Evolutionary conservation across 2,329 filamentous ascomycete species (phyloP).

Genomic region (Exophiala sideris): DNA sequence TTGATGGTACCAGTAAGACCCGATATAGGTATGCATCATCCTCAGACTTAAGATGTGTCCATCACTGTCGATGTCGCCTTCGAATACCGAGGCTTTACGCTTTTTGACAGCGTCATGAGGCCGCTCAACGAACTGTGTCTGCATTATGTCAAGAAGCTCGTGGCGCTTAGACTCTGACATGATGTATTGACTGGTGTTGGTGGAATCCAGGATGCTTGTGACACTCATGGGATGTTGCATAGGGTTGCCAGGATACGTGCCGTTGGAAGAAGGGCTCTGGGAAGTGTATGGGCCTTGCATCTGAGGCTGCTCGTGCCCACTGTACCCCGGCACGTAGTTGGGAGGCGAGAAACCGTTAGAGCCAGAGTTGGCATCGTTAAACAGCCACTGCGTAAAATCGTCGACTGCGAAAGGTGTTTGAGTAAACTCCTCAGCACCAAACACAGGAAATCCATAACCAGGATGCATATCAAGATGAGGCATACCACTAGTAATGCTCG

Average conservation of each 20-base stretch:
- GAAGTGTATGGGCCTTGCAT: conserved; percentile 51
- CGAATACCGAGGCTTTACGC: conserved; percentile 71
- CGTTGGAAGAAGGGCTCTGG: conserved; percentile 41
- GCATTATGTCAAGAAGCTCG: conserved; percentile 78
- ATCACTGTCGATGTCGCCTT: conserved; percentile 67
- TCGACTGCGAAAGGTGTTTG: conserved; percentile 87
- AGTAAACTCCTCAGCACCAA: conserved; percentile 77
- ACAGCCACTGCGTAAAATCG: conserved; percentile 81
- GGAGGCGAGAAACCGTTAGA: conserved; percentile 46
- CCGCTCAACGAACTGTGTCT: conserved; percentile 74
- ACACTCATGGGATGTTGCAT: conserved; percentile 81
- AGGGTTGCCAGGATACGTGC: conserved; percentile 7
- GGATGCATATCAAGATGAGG: conserved; percentile 37
- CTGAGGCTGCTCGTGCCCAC: conserved; percentile 41
- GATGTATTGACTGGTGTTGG: conserved; percentile 69
- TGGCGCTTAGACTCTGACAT: conserved; percentile 85
- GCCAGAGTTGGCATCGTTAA: conserved; percentile 63
- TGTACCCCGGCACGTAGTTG: conserved; percentile 40
- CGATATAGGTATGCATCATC: conserved; percentile 95
- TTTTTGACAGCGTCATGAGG: conserved; percentile 70
- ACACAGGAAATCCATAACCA: conserved; percentile 68
- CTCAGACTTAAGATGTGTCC: conserved; percentile 70
- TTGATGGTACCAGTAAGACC: conserved; percentile 92
- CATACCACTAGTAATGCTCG: conserved; percentile 19
- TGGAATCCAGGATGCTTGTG: conserved; percentile 74